These are phyloP conservation scores for Chamaecrista fasciculata DNA, from an alignment of 306 rosid species.

Conservation along the genomic window DNA sequence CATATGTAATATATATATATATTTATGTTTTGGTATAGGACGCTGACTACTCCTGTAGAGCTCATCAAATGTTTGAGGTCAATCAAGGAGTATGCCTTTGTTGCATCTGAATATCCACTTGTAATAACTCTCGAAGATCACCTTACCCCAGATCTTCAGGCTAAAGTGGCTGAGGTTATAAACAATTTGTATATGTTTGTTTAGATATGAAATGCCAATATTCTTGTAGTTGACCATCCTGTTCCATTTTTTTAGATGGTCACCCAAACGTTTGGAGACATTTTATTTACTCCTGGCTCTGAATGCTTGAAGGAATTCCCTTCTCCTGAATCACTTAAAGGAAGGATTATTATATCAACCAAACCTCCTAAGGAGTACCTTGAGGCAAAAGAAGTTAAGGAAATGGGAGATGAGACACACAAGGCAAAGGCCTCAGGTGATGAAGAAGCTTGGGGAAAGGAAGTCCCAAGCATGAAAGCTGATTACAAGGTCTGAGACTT, in stretches of 20 bases:
- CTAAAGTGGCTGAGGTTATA: conserved; percentile 87
- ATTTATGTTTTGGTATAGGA: conserved; percentile 45
- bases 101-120: conserved; percentile 83
- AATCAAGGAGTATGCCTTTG: conserved; percentile 81
- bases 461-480: conserved; percentile 53
- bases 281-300: conserved; percentile 63
- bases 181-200: conserved; percentile 25
- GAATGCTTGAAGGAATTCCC: conserved; percentile 83
- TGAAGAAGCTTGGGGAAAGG: conserved; percentile 86
- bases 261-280: conserved; percentile 68
- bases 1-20: no score
- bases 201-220: conserved; percentile 7
- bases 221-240: conserved; percentile 29
- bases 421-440: conserved; percentile 47
- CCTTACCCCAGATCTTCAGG: conserved; percentile 90
- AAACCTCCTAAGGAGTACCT: conserved; percentile 99
- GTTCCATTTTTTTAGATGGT: conserved; percentile 63
- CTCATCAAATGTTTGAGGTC: conserved; percentile 81
- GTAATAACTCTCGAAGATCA: conserved; percentile 95
- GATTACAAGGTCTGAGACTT: conserved; percentile 61
- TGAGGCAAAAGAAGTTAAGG: conserved; percentile 57
- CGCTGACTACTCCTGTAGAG: conserved; percentile 91
- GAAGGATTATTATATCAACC: conserved; percentile 82
- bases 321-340: conserved; percentile 84
- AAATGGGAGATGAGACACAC: conserved; percentile 46